Conservation (phyloP, 2,329 filamentous ascomycete genomes). For the Tolypocladium inflatum region DNA sequence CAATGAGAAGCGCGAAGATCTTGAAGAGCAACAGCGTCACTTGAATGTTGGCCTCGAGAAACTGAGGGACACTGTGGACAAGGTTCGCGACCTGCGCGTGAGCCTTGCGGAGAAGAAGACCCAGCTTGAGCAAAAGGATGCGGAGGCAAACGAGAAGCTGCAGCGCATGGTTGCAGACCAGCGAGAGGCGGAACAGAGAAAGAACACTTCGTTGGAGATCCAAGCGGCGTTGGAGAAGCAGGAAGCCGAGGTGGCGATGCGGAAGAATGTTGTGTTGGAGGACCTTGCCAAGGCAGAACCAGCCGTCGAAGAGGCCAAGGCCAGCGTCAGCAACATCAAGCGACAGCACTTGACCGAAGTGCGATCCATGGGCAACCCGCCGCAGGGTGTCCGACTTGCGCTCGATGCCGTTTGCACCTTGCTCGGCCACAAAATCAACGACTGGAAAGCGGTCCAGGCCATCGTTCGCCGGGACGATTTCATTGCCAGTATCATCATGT, state of each 20-base stretch:
- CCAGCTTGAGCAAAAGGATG: constrained; percentile 86
- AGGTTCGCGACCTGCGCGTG: constrained; percentile 83
- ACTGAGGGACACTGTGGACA: constrained; percentile 90
- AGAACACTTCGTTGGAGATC: constrained; percentile 79
- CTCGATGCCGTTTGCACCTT: constrained; percentile 95
- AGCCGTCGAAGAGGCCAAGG: constrained; percentile 84
- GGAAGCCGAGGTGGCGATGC: constrained; percentile 74
- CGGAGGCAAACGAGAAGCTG: constrained; percentile 93
- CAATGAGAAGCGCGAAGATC: constrained; percentile 94
- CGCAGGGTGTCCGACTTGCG: constrained; percentile 80
- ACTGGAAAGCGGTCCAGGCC: constrained; percentile 85
- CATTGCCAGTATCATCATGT: constrained; percentile 94
- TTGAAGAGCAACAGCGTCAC: constrained; percentile 97
- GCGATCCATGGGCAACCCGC: constrained; percentile 90
- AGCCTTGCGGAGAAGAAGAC: constrained; percentile 92
- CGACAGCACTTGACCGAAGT: constrained; percentile 95
- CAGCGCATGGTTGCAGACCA: constrained; percentile 97
- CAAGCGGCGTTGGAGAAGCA: constrained; percentile 81
- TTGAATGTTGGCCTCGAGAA: constrained; percentile 98
- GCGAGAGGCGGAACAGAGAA: constrained; percentile 84
- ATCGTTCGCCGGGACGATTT: constrained; percentile 92
- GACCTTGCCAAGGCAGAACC: constrained; percentile 90
- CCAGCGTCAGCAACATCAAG: constrained; percentile 98
- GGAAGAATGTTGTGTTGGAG: constrained; percentile 73
- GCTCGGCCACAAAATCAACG: constrained; percentile 78